phyloP scores from a whole-genome alignment of 805 yeast species.

The Isabelozyma heimii region DNA sequence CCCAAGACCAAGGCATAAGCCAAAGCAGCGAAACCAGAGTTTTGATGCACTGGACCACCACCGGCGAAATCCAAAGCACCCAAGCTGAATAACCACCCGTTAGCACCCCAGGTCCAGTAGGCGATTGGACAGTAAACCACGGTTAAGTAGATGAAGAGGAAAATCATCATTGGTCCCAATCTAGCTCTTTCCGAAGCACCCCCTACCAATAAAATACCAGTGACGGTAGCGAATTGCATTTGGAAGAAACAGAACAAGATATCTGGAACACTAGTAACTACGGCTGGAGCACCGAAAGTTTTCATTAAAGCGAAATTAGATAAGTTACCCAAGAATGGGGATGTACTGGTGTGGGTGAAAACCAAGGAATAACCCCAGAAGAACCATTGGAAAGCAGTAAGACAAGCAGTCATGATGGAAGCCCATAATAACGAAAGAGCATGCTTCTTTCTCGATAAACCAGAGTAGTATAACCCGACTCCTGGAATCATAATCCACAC shows the following conservation, averaged over 20 bases:
- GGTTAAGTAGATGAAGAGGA: slow-evolving; percentile 90
- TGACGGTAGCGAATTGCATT: slow-evolving; percentile 94
- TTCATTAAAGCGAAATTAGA: slow-evolving; percentile 76
- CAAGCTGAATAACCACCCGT: slow-evolving; percentile 81
- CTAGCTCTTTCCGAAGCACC: slow-evolving; percentile 98
- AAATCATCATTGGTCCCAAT: slow-evolving; percentile 94
- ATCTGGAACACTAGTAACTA: slow-evolving; percentile 75
- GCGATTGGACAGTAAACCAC: slow-evolving; percentile 96
- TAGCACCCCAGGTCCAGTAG: slow-evolving; percentile 95
- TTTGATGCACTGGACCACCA: slow-evolving; percentile 96
- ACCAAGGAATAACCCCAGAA: slow-evolving; percentile 96
- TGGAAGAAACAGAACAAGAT: slow-evolving; percentile 87
- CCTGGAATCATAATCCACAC: slow-evolving; percentile 99
- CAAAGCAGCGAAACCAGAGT: slow-evolving; percentile 92
- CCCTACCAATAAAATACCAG: slow-evolving; percentile 93
- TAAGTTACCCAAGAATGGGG: slow-evolving; percentile 77
- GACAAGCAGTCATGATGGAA: slow-evolving; percentile 80
- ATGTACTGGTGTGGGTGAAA: slow-evolving; percentile 63
- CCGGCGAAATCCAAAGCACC: slow-evolving; percentile 97
- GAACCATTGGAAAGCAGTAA: slow-evolving; percentile 93
- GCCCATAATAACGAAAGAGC: slow-evolving; percentile 96
- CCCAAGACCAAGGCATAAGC: slow-evolving; percentile 92
- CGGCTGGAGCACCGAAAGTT: slow-evolving; percentile 78
- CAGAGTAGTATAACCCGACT: slow-evolving; percentile 88
- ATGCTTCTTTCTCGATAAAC: slow-evolving; percentile 90